These are phyloP conservation scores for Acacia melanoxylon DNA, from an alignment of 306 rosid genomes.

Conservation along the genomic window DNA sequence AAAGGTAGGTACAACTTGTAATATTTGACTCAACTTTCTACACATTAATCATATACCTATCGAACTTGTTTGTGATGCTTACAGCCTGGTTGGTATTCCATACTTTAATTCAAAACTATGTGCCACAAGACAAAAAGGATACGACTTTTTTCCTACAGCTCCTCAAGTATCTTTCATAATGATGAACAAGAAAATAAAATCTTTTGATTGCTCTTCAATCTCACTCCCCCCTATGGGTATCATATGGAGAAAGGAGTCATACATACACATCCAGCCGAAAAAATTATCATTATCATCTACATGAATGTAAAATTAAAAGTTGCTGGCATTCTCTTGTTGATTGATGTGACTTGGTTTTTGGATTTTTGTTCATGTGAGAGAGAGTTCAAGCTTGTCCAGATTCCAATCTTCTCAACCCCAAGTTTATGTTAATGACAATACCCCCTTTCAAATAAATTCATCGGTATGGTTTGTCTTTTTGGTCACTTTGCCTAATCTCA, in stretches of 20 bases:
- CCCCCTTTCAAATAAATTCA: neutral
- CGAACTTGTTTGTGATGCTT: constrained; percentile 3
- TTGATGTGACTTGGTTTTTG: neutral
- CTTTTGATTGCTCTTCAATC: neutral
- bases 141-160: neutral
- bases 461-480: neutral
- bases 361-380: neutral
- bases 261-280: neutral
- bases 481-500: neutral
- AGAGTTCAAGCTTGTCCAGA: neutral
- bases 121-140: constrained; percentile 28
- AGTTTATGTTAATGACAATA: neutral
- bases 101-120: constrained; percentile 46
- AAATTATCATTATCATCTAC: neutral
- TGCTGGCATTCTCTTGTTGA: neutral
- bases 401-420: neutral
- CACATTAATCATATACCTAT: constrained; percentile 18
- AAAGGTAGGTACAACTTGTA: neutral
- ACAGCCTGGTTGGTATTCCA: constrained; percentile 18
- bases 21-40: constrained; percentile 26
- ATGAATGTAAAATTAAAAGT: neutral
- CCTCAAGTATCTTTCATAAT: neutral
- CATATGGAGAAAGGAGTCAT: neutral
- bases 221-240: constrained; percentile 4
- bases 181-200: neutral